Conservation (phyloP, 768 basidiomycete species). For the Pleurotus djamor region DNA sequence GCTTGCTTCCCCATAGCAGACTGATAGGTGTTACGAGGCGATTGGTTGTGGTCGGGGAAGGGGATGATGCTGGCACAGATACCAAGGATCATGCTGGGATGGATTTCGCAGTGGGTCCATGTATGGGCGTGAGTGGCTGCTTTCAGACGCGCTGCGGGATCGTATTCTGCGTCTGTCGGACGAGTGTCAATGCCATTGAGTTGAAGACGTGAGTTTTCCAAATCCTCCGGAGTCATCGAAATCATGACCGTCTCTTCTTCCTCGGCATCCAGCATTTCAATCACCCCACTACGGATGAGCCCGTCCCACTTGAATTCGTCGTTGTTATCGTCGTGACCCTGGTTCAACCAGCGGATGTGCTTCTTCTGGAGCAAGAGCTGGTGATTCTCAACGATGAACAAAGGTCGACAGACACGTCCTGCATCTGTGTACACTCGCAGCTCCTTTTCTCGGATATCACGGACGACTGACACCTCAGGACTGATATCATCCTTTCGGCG, state of each 20-base stretch:
- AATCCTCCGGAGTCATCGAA: constrained; percentile 95
- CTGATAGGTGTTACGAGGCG: constrained; percentile 99
- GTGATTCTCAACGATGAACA: constrained; percentile 96
- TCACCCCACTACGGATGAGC: constrained; percentile 81
- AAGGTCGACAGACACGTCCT: constrained; percentile 93
- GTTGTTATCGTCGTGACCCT: constrained; percentile 55
- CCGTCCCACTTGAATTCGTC: constrained; percentile 81
- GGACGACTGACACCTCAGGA: constrained; percentile 94
- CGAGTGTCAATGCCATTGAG: constrained; percentile 56
- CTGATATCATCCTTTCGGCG: constrained; percentile 94
- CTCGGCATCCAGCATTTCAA: constrained; percentile 96
- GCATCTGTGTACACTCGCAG: constrained; percentile 94
- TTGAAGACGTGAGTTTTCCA: constrained; percentile 79
- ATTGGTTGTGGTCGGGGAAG: constrained; percentile 99
- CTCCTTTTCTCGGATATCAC: constrained; percentile 96
- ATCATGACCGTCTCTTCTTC: constrained; percentile 99
- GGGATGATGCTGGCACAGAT: constrained; percentile 99
- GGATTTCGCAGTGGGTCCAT: constrained; percentile 99
- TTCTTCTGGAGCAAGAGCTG: constrained; percentile 81
- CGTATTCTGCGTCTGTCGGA: constrained; percentile 68
- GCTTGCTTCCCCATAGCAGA: constrained; percentile 99
- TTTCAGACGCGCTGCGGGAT: constrained; percentile 88
- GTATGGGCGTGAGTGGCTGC: constrained; percentile 82
- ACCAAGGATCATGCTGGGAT: constrained; percentile 98
- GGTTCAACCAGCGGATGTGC: constrained; percentile 72